These are phyloP conservation scores for Terfezia boudieri DNA, from an alignment of 495 filamentous ascomycete genomes.

Conservation along the genomic window DNA sequence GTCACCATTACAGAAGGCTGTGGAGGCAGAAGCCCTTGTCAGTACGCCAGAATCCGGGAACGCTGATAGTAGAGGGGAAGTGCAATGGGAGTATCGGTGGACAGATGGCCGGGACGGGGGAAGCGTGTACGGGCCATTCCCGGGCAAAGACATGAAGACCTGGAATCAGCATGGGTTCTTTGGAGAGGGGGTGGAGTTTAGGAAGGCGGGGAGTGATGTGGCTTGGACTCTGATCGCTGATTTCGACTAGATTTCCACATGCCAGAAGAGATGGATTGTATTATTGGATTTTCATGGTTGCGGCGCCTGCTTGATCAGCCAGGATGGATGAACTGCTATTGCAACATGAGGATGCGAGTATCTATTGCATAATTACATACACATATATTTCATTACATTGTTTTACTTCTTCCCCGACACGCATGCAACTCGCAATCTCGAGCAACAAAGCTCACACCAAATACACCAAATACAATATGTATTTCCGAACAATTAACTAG, in stretches of 20 bases:
- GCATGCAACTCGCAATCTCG: no score
- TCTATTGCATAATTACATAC: no score
- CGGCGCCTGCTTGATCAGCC: no score
- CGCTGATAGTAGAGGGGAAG: background rate
- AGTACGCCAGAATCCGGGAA: constrained; percentile 13
- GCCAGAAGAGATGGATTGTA: no score
- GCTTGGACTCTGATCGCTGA: constrained; percentile 38
- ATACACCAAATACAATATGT: no score
- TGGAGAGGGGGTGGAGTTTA: constrained; percentile 68
- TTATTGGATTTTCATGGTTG: no score
- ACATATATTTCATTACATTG: no score
- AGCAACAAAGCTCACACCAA: no score
- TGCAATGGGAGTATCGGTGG: constrained; percentile 82
- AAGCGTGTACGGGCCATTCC: constrained; percentile 65
- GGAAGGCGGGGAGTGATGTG: constrained; percentile 32
- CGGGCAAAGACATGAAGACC: constrained; percentile 56
- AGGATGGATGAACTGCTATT: no score
- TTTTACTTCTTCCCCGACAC: no score
- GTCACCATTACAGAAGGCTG: background rate
- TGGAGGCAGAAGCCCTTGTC: constrained; percentile 3
- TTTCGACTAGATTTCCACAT: constrained; percentile 21
- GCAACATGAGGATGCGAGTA: no score
- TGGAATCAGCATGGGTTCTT: constrained; percentile 90
- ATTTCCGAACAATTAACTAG: no score
- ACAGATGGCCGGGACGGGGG: constrained; percentile 66